phyloP scores from a whole-genome alignment of 2,329 filamentous ascomycete species.

The Didymella sp. region DNA sequence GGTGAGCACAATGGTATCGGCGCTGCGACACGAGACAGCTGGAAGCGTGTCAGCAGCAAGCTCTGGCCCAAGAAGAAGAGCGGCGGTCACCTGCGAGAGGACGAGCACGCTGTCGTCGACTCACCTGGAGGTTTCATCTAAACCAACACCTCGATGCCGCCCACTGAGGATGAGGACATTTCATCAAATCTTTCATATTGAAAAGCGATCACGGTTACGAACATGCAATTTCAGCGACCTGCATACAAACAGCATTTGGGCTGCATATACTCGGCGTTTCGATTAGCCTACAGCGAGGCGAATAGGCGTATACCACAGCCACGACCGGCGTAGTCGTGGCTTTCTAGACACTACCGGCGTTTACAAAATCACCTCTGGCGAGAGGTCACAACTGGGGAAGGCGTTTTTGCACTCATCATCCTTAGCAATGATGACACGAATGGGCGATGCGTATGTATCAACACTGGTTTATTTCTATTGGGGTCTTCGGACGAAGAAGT shows the following conservation, averaged over 20 bases:
- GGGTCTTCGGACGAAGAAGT: conserved; percentile 14
- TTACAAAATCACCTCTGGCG: conserved; percentile 30
- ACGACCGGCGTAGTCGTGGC: conserved; percentile 36
- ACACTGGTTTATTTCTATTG: conserved; percentile 21
- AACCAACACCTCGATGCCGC: neutral
- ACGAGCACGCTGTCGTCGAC: conserved; percentile 47
- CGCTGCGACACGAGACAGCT: conserved; percentile 47
- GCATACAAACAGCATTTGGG: conserved; percentile 45
- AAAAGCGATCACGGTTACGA: conserved; percentile 43
- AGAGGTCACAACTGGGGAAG: conserved; percentile 27
- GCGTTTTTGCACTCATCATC: conserved; percentile 32
- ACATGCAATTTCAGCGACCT: conserved; percentile 42
- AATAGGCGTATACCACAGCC: conserved; percentile 40
- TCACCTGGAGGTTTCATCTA: conserved; percentile 20
- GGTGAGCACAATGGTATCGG: conserved; percentile 49
- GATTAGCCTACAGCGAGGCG: conserved; percentile 40
- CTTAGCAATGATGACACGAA: conserved; percentile 29
- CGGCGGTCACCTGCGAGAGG: conserved; percentile 45
- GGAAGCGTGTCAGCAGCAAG: conserved; percentile 52
- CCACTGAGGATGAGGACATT: conserved; percentile 6
- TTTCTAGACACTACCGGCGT: conserved; percentile 38
- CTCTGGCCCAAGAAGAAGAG: conserved; percentile 52
- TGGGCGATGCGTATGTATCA: conserved; percentile 27
- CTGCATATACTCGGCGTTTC: conserved; percentile 46
- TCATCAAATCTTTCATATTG: conserved; percentile 21